Base-by-base conservation (phyloP, 169 alveolate genomes). In the Cryptosporidium meleagridis region DNA sequence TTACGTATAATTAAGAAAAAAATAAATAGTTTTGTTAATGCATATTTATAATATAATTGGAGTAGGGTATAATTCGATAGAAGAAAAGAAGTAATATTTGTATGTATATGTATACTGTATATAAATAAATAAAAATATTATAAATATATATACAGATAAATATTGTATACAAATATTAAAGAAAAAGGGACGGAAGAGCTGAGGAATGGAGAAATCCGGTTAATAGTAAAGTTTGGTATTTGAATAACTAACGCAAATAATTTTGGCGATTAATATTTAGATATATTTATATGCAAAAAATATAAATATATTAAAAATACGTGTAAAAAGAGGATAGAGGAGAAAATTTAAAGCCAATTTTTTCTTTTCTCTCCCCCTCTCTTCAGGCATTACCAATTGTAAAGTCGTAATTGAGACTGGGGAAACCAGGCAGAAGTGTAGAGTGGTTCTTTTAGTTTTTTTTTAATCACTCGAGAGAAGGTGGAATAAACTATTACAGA, bases 141-240 rank as follows among this genome's bases (percentile, higher is more conserved):
- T 31, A 31, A 31, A 31, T 31, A 31, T 31, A 31, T 31, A 31
- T 31, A 31, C 33, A 31, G 2, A 31, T 31, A 31, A 0, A 53
- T 53, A 53, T 12, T 41, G 23, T 41, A 41, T 8, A 41, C 9
- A 6, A 5, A 9, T 41, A 41, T 55, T n/a, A 23, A 26, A 26
- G 23, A 8, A n/a, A 55, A 55, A 26, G 67, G 35, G 67, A 55
- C 67, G 35, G 67, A 37, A 26, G 26, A 55, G 35, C 67, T 48
- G 67, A 55, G 67, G 37, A 55, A 55, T n/a, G 67, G 37, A 55
- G 67, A 55, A 39, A 55, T 55, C 67, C 35, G 37, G 37, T 55
- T n/a, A 55, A 23, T 16, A 23, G 23, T 55, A 55, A 4, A 26
- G 67, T 37, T 16, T 16, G 35, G 35, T 2, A 26, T 26, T 55